These are phyloP conservation scores for Nidularia sp. DNA, from an alignment of 768 basidiomycete species.

Conservation along the genomic window DNA sequence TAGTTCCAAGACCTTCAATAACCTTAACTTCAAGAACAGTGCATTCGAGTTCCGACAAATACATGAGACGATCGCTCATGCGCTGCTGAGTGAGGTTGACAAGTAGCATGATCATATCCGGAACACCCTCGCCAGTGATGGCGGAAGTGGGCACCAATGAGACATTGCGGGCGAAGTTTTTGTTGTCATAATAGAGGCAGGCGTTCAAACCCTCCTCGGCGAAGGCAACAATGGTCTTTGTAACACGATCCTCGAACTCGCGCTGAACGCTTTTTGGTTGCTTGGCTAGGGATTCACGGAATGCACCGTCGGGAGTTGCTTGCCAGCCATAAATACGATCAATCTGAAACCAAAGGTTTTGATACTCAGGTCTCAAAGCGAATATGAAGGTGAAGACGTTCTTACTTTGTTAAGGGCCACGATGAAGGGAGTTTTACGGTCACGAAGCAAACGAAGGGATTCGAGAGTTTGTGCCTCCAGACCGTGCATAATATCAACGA, in stretches of 20 bases:
- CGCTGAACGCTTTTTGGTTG: slow-evolving; percentile 77
- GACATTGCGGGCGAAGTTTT: slow-evolving; percentile 88
- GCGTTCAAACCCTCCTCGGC: slow-evolving; percentile 98
- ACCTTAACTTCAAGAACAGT: slow-evolving; percentile 99
- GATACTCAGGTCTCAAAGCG: too few species aligned
- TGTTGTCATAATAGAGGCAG: slow-evolving; percentile 96
- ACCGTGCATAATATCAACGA: slow-evolving; percentile 99
- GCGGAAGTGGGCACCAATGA: slow-evolving; percentile 98
- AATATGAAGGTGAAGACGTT: too few species aligned
- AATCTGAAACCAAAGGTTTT: slow-evolving; percentile 50
- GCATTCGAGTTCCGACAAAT: slow-evolving; percentile 94
- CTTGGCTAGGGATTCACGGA: slow-evolving; percentile 84
- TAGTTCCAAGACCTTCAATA: slow-evolving; percentile 95
- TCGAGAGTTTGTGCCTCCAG: slow-evolving; percentile 98
- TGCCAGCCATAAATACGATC: slow-evolving; percentile 98
- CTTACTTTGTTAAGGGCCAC: slow-evolving; percentile 93
- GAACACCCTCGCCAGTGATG: slow-evolving; percentile 95
- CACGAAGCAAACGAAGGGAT: slow-evolving; percentile 85
- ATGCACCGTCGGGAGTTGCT: slow-evolving; percentile 85
- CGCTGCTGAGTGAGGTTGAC: slow-evolving; percentile 96
- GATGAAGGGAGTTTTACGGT: slow-evolving; percentile 96
- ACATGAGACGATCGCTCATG: slow-evolving; percentile 98
- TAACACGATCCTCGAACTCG: slow-evolving; percentile 87
- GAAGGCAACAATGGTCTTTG: slow-evolving; percentile 86
- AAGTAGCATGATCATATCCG: slow-evolving; percentile 99